phyloP scores from a whole-genome alignment of 805 yeast genomes.

The Cyberlindnera xylosilytica region DNA sequence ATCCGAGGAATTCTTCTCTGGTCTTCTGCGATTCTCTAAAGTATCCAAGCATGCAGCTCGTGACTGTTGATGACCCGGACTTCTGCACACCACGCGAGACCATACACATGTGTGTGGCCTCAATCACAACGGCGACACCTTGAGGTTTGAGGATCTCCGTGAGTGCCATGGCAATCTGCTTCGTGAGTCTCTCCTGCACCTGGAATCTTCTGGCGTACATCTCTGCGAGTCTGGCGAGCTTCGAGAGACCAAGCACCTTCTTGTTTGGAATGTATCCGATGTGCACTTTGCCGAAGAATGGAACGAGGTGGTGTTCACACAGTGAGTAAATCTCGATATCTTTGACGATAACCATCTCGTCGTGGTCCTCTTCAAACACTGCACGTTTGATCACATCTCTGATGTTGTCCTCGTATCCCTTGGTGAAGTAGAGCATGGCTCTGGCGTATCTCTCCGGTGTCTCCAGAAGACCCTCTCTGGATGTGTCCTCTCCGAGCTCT shows the following conservation, averaged over 20 bases:
- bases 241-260: constrained; percentile 86
- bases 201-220: constrained; percentile 95
- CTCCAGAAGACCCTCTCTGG: constrained; percentile 84
- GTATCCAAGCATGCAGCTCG: constrained; percentile 97
- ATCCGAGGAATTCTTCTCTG: constrained; percentile 88
- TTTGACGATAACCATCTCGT: constrained; percentile 97
- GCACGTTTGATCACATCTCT: constrained; percentile 87
- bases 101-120: constrained; percentile 99
- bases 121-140: constrained; percentile 98
- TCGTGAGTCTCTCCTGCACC: constrained; percentile 96
- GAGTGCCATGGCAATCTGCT: constrained; percentile 95
- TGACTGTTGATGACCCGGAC: constrained; percentile 88
- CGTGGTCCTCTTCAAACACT: constrained; percentile 96
- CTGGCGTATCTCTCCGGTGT: constrained; percentile 96
- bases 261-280: constrained; percentile 97
- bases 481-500: constrained; percentile 89
- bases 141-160: constrained; percentile 88
- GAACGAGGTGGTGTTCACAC: constrained; percentile 98
- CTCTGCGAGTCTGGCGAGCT: constrained; percentile 93
- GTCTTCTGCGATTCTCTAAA: constrained; percentile 93
- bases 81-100: constrained; percentile 97
- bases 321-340: constrained; percentile 90
- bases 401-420: constrained; percentile 94
- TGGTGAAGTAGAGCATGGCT: constrained; percentile 93
- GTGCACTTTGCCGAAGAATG: constrained; percentile 95